Evolutionary conservation across 106 monocot species (phyloP).

Genomic region (Dactylorhiza incarnata): DNA sequence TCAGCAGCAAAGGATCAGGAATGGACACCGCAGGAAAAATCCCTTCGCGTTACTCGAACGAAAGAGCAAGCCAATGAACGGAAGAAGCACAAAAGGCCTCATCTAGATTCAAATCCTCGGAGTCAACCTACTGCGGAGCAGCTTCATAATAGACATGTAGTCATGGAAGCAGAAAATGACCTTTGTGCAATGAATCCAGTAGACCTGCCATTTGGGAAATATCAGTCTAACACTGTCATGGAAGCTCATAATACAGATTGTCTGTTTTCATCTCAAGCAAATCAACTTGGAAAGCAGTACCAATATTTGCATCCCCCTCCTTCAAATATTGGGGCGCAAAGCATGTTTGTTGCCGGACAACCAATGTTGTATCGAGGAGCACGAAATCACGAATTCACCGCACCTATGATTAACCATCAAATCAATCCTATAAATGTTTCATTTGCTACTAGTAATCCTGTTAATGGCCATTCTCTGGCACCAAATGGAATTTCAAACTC

Average conservation of each 20-base stretch:
- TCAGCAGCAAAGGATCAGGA: constrained; percentile 10
- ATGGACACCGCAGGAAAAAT: constrained; percentile 13
- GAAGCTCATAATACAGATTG: constrained; percentile 5
- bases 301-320: constrained; percentile 9
- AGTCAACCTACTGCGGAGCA: constrained; percentile 1
- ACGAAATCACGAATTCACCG: constrained; percentile 12
- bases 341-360: constrained; percentile 23
- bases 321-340: constrained; percentile 23
- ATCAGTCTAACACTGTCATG: constrained; percentile 12
- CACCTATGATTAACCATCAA: constrained; percentile 20
- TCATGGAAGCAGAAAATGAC: constrained; percentile 21
- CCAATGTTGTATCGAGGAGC: constrained; percentile 14
- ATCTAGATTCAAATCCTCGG: constrained; percentile 10
- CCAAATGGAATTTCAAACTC: constrained; percentile 31
- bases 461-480: constrained; percentile 22
- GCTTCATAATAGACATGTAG: constrained; percentile 7
- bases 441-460: constrained; percentile 27
- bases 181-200: constrained; percentile 35
- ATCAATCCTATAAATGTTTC: constrained; percentile 19
- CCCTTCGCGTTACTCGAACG: constrained; percentile 7
- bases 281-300: constrained; percentile 17
- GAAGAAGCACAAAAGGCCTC: constrained; percentile 31
- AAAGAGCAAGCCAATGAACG: constrained; percentile 19
- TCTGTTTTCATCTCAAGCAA: constrained; percentile 21
- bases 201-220: constrained; percentile 13